A percentile compares a stretch with the other conserved stretches of the same genome.
These are phyloP conservation scores for Cucurbita argyrosperma DNA, from an alignment of 306 rosid species.

Conservation along the genomic window DNA sequence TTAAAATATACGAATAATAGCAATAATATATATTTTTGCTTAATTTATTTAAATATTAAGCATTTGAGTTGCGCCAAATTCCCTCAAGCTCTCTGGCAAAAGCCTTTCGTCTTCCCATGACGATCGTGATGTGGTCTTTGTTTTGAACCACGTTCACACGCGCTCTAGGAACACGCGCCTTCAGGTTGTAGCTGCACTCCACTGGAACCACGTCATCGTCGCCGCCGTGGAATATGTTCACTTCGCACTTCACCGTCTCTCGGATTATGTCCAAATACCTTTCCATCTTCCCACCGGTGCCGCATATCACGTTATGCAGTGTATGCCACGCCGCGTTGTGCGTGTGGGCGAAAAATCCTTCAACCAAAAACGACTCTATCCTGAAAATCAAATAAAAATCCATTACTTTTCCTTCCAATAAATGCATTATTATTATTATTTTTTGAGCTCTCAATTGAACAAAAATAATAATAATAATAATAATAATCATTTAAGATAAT, in stretches of 20 bases:
- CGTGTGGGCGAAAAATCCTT: constrained; percentile 92
- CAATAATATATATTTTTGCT: background rate
- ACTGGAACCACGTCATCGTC: constrained; percentile 69
- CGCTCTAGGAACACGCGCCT: constrained; percentile 51
- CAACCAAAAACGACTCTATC: constrained; percentile 56
- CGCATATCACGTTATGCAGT: constrained; percentile 79
- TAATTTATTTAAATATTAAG: background rate
- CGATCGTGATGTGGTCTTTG: constrained; percentile 80
- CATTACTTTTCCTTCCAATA: background rate
- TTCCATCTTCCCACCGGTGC: constrained; percentile 58
- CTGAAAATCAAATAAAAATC: constrained; percentile 15
- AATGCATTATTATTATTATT: background rate
- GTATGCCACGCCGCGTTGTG: constrained; percentile 99
- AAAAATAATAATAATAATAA: too few relatives aligned
- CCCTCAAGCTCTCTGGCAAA: constrained; percentile 72
- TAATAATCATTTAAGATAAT: too few relatives aligned
- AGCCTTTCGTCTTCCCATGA: constrained; percentile 60
- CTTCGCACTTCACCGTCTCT: constrained; percentile 38
- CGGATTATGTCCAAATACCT: constrained; percentile 34
- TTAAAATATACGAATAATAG: background rate
- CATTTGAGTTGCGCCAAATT: constrained; percentile 50
- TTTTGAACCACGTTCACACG: constrained; percentile 43
- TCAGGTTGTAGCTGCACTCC: constrained; percentile 58
- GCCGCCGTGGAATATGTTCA: constrained; percentile 59
- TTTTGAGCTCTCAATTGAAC: too few relatives aligned